phyloP scores from a whole-genome alignment of 2,329 filamentous ascomycete species.

The Aspergillus vadensis region DNA sequence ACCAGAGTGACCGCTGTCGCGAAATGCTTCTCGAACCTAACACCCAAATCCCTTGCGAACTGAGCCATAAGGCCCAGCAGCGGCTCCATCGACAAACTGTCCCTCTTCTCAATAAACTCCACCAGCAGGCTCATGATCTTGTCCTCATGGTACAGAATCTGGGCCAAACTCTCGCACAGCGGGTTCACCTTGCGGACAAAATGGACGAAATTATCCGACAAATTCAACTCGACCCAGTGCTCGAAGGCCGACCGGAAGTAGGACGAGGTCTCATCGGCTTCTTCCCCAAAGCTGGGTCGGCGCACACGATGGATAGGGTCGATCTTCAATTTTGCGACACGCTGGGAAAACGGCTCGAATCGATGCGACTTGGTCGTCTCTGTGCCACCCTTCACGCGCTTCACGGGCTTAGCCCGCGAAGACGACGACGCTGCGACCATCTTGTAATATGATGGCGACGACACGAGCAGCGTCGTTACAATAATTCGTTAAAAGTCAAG shows the following conservation, averaged over 20 bases:
- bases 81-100: constrained; percentile 80
- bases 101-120: constrained; percentile 73
- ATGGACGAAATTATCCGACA: constrained; percentile 75
- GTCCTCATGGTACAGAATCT: constrained; percentile 87
- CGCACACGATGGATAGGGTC: constrained; percentile 90
- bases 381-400: constrained; percentile 68
- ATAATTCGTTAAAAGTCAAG: constrained; percentile 17
- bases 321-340: constrained; percentile 88
- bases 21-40: constrained; percentile 87
- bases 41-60: constrained; percentile 90
- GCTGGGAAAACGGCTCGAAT: constrained; percentile 88
- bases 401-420: constrained; percentile 68
- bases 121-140: constrained; percentile 78
- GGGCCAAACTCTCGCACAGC: constrained; percentile 84
- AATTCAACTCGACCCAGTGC: constrained; percentile 89
- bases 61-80: constrained; percentile 85
- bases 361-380: constrained; percentile 79
- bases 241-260: constrained; percentile 82
- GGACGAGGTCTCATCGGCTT: constrained; percentile 74
- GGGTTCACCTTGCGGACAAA: constrained; percentile 76
- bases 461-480: constrained; percentile 28
- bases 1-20: constrained; percentile 72
- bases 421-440: constrained; percentile 61
- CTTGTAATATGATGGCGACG: constrained; percentile 25
- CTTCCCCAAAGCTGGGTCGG: constrained; percentile 75